A percentile compares a stretch with the other conserved stretches of the same genome.
These are phyloP conservation scores for Luvunga scandens DNA, from an alignment of 345 rosid genomes.

Conservation along the genomic window DNA sequence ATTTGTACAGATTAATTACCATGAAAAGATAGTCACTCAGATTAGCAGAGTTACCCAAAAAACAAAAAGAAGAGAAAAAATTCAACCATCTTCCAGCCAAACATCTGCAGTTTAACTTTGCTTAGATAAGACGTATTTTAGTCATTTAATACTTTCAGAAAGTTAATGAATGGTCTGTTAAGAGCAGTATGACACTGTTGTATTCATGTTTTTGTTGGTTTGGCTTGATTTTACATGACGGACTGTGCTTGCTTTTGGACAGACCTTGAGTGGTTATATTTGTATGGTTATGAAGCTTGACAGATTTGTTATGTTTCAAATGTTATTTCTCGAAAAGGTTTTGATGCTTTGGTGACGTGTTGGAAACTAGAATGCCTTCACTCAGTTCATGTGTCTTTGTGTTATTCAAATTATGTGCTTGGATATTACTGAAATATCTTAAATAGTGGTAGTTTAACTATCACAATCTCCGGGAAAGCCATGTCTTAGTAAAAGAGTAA, in stretches of 20 bases:
- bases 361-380: background rate
- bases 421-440: background rate
- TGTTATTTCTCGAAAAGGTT: background rate
- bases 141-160: too few relatives aligned
- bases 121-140: too few relatives aligned
- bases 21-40: background rate
- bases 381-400: background rate
- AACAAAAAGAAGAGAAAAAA: too few relatives aligned
- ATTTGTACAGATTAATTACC: background rate
- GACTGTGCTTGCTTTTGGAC: background rate
- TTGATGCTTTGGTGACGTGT: background rate
- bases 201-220: background rate
- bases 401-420: background rate
- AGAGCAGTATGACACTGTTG: background rate
- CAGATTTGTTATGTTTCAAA: background rate
- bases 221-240: background rate
- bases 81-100: background rate
- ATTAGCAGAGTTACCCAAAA: background rate
- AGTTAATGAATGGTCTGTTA: background rate
- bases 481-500: background rate
- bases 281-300: background rate
- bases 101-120: background rate
- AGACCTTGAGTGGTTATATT: background rate
- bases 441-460: background rate
- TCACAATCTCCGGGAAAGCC: background rate